Conservation (phyloP, 257 asterid genomes). For the Nicotiana tabacum region DNA sequence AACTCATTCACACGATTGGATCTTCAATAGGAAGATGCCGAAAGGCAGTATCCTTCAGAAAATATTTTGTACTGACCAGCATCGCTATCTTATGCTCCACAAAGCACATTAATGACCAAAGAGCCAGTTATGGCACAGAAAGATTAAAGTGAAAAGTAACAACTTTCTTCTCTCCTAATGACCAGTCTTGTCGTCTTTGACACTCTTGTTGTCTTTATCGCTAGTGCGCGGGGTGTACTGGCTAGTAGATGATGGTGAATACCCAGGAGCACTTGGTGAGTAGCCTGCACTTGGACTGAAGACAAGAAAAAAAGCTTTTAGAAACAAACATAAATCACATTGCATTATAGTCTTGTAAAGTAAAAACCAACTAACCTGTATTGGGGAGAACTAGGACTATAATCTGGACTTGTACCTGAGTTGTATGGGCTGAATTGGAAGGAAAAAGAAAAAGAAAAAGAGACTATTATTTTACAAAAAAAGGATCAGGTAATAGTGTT, state of each 20-base stretch:
- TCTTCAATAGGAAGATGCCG: not conserved
- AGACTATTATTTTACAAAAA: not conserved
- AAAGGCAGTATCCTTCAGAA: not conserved
- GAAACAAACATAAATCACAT: not conserved
- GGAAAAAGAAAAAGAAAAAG: not conserved
- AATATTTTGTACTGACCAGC: not conserved
- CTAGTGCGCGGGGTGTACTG: conserved; percentile 69
- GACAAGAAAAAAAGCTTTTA: not conserved
- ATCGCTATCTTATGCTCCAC: not conserved
- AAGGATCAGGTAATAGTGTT: not conserved
- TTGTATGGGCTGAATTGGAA: conserved; percentile 58
- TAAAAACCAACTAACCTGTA: conserved; percentile 54
- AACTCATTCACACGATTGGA: not conserved
- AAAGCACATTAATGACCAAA: not conserved
- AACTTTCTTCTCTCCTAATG: conserved; percentile 14
- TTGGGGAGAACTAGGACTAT: conserved; percentile 84
- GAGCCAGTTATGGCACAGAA: not conserved
- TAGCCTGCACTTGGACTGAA: conserved; percentile 95
- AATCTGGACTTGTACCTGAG: conserved; percentile 68
- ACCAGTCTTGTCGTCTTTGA: conserved; percentile 46
- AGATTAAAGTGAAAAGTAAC: not conserved
- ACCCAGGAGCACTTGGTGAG: conserved; percentile 95
- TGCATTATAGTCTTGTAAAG: not conserved
- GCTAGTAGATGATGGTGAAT: conserved; percentile 86
- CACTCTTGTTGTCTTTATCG: conserved; percentile 57